A percentile compares a stretch with the other conserved stretches of the same genome.
Conservation (phyloP, 1,284 basidiomycete species). For the Pulchroboletus neoregius region DNA sequence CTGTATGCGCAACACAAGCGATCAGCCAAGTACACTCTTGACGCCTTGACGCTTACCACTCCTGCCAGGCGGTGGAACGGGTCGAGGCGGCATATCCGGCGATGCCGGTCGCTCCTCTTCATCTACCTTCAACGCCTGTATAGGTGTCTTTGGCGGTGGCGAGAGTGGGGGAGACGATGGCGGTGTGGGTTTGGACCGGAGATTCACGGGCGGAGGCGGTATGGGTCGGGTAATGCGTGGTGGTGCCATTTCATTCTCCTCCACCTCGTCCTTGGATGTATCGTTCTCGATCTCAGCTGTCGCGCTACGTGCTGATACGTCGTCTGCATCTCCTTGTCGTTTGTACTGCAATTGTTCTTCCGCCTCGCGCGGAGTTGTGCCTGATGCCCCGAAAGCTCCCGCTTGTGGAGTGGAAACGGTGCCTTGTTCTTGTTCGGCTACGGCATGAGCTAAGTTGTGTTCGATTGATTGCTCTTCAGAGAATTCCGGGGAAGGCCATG, state of each 20-base stretch:
- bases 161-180: constrained; percentile 17
- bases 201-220: constrained; percentile 29
- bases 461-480: constrained; percentile 11
- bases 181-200: constrained; percentile 26
- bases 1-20: constrained; percentile 4
- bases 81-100: constrained; percentile 30
- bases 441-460: not conserved
- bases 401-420: not conserved
- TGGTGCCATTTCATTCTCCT: constrained; percentile 30
- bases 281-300: constrained; percentile 2
- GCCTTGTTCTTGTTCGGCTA: constrained; percentile 3
- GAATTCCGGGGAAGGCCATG: not conserved
- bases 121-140: constrained; percentile 18
- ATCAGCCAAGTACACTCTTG: constrained; percentile 8
- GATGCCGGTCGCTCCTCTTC: constrained; percentile 28
- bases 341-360: not conserved
- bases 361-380: not conserved
- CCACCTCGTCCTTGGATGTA: constrained; percentile 6
- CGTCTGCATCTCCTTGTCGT: not conserved
- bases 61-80: constrained; percentile 28
- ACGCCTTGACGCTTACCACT: constrained; percentile 21
- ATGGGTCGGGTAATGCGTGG: constrained; percentile 32
- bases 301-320: not conserved
- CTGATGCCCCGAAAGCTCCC: not conserved
- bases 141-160: constrained; percentile 14